These are phyloP conservation scores for Peronospora destructor DNA, from an alignment of 352 stramenopile species.

Conservation along the genomic window DNA sequence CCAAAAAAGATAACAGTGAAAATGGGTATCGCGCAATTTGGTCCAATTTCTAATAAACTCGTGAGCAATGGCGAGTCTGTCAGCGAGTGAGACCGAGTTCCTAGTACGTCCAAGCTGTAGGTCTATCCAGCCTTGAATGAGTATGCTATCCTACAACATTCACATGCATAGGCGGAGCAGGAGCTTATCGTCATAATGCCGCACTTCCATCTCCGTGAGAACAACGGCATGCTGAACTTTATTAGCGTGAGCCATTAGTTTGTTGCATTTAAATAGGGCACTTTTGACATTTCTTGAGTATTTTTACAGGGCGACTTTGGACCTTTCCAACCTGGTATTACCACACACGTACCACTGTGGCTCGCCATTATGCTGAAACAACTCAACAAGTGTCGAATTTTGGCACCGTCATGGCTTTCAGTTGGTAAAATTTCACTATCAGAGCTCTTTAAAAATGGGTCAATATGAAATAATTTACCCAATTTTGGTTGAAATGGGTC, in stretches of 20 bases:
- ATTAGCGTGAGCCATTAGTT: constrained; percentile 45
- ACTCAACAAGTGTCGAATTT: constrained; percentile 82
- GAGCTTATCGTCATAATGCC: constrained; percentile 83
- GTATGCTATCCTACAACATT: not conserved
- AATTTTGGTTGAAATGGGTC: constrained; percentile 2
- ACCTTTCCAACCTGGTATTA: constrained; percentile 84
- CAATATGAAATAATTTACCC: constrained; percentile 8
- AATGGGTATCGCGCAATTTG: not conserved
- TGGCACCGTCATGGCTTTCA: constrained; percentile 75
- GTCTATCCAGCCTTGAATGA: not conserved
- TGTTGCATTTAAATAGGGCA: constrained; percentile 5
- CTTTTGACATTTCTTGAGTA: constrained; percentile 9
- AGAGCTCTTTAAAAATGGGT: constrained; percentile 4
- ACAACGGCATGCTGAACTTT: constrained; percentile 72
- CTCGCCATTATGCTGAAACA: constrained; percentile 87
- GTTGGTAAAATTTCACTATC: constrained; percentile 34
- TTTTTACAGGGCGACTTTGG: constrained; percentile 67
- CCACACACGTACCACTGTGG: constrained; percentile 79
- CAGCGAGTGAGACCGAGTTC: constrained; percentile 77
- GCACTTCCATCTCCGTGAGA: constrained; percentile 78
- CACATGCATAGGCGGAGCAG: constrained; percentile 60
- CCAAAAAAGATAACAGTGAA: not conserved
- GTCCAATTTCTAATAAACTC: not conserved
- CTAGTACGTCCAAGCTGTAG: constrained; percentile 32
- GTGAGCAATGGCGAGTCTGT: constrained; percentile 30